A percentile compares a stretch with the other conserved stretches of the same genome.
phyloP scores from a whole-genome alignment of 352 stramenopile genomes.

The Phytophthora pluvialis region DNA sequence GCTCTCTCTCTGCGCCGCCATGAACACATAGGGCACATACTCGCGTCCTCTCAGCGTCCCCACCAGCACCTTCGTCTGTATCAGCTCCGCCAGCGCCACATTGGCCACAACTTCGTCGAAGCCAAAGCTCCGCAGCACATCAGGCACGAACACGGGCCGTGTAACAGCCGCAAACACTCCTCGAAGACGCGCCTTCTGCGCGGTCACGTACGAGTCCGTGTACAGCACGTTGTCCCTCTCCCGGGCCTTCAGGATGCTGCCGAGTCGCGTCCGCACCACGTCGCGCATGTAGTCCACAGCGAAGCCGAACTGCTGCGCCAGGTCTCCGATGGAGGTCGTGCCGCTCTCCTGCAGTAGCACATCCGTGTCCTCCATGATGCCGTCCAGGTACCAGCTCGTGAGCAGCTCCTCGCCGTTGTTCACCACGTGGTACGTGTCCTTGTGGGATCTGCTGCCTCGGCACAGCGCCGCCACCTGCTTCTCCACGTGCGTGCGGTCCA shows the following conservation, averaged over 20 bases:
- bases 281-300: slow-evolving; percentile 86
- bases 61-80: slow-evolving; percentile 60
- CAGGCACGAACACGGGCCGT: slow-evolving; percentile 71
- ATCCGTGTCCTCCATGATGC: slow-evolving; percentile 86
- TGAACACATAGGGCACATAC: slow-evolving; percentile 83
- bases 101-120: slow-evolving; percentile 76
- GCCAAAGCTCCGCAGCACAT: slow-evolving; percentile 56
- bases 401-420: slow-evolving; percentile 83
- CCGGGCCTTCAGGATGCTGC: slow-evolving; percentile 65
- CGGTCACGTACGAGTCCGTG: slow-evolving; percentile 75
- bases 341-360: slow-evolving; percentile 77
- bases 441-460: slow-evolving; percentile 32
- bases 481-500: slow-evolving; percentile 79
- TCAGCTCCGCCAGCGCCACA: slow-evolving; percentile 64
- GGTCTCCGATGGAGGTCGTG: slow-evolving; percentile 66
- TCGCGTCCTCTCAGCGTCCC: slow-evolving; percentile 71
- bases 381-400: slow-evolving; percentile 83
- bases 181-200: slow-evolving; percentile 67
- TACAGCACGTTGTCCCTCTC: slow-evolving; percentile 76
- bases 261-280: slow-evolving; percentile 67
- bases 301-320: slow-evolving; percentile 86
- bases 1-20: slow-evolving; percentile 71
- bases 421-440: slow-evolving; percentile 60
- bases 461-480: slow-evolving; percentile 60
- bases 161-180: slow-evolving; percentile 72